Conservation (phyloP, 257 asterid species). For the Paraleonurus japonicus region DNA sequence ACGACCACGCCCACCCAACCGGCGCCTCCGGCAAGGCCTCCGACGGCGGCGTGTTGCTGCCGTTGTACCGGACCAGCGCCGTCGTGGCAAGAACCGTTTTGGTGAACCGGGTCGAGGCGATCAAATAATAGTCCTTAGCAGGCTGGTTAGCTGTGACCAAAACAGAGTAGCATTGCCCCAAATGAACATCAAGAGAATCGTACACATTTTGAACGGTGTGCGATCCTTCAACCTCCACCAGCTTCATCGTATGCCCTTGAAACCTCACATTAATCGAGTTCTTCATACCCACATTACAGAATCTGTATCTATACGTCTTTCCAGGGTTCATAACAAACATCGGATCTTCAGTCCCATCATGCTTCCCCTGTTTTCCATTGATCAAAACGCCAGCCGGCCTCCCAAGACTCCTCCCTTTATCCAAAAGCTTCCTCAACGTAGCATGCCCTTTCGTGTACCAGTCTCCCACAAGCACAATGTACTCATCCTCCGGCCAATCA, state of each 20-base stretch:
- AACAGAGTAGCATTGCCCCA: conserved; percentile 54
- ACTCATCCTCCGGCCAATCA: conserved; percentile 48
- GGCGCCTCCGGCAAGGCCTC: conserved; percentile 42
- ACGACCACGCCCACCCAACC: conserved; percentile 58
- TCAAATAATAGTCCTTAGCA: conserved; percentile 44
- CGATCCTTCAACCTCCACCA: conserved; percentile 61
- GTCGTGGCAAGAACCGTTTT: conserved; percentile 34
- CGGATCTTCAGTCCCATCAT: conserved; percentile 38
- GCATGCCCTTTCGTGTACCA: conserved; percentile 50
- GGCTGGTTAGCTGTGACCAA: conserved; percentile 45
- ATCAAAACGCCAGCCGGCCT: conserved; percentile 45
- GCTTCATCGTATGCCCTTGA: conserved; percentile 44
- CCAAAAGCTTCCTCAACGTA: conserved; percentile 31
- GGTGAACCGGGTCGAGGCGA: conserved; percentile 53
- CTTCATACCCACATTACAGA: conserved; percentile 61
- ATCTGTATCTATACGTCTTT: conserved; percentile 48
- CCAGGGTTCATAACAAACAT: conserved; percentile 39
- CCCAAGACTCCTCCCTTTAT: conserved; percentile 40
- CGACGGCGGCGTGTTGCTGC: conserved; percentile 36
- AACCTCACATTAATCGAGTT: conserved; percentile 42
- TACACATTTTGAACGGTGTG: conserved; percentile 58
- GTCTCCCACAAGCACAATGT: conserved; percentile 45
- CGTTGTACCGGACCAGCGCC: conserved; percentile 39
- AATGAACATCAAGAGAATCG: conserved; percentile 53
- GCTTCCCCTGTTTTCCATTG: conserved; percentile 43